These are phyloP conservation scores for Casaregolazyma lundiana DNA, from an alignment of 1,139 yeast species.

Conservation along the genomic window DNA sequence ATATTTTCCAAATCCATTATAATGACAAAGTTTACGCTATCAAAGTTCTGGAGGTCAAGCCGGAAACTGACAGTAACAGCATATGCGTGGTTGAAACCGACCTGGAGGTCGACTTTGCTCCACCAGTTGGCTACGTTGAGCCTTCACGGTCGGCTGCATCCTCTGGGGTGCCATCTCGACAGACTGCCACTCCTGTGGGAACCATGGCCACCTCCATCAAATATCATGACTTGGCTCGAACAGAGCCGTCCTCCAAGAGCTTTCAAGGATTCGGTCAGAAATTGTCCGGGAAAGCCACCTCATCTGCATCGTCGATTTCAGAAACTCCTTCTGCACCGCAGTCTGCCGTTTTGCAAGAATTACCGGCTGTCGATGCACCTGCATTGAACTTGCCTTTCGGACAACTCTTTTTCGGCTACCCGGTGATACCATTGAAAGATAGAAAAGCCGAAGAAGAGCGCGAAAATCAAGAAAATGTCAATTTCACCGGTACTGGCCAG, in stretches of 20 bases:
- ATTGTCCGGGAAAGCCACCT: conserved; percentile 29
- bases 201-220: conserved; percentile 77
- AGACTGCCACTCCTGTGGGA: conserved; percentile 41
- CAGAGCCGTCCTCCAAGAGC: conserved; percentile 19
- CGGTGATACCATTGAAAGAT: conserved; percentile 65
- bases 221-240: conserved; percentile 48
- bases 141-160: conserved; percentile 38
- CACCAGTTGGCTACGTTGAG: conserved; percentile 97
- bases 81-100: conserved; percentile 97
- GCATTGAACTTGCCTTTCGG: conserved; percentile 75
- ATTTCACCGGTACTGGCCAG: conserved; percentile 39
- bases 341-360: conserved; percentile 39
- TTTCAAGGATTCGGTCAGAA: conserved; percentile 69
- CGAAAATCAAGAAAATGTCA: conserved; percentile 30
- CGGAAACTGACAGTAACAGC: conserved; percentile 58
- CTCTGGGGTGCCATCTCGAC: conserved; percentile 22
- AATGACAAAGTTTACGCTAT: conserved; percentile 77
- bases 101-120: conserved; percentile 95
- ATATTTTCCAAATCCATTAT: conserved; percentile 79
- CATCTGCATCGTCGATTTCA: conserved; percentile 1
- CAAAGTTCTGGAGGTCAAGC: conserved; percentile 82
- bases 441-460: conserved; percentile 40
- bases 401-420: conserved; percentile 90
- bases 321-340: background rate
- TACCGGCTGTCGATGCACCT: conserved; percentile 56